Base-by-base conservation (phyloP, 495 filamentous ascomycete species). In the Chlorociboria aeruginascens region DNA sequence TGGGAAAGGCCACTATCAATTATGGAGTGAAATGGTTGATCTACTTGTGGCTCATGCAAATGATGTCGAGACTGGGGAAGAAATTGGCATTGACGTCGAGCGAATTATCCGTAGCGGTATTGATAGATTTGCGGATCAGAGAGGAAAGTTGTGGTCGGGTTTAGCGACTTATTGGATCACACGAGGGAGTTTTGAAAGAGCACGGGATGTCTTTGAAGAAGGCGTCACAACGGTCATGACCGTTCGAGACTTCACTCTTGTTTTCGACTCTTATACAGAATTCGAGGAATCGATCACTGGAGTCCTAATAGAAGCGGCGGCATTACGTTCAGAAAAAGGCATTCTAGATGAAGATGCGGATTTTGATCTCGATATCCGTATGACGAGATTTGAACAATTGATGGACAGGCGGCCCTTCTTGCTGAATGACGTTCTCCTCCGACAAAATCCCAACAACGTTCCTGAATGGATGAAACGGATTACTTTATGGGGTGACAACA, bases 11-110 rank as follows among this genome's bases (percentile, higher is more conserved):
- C 85, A 89, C 53, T 97, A 96, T 61, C 88, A 97, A 63, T 70
- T 97, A 36, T 97, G 93, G 93, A 92, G 83, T 44, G 93, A 97
- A 64, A 92, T 97, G 85, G 83, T 95, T n/a, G 90, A 97, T 56
- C 60, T 97, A 50, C 65, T 97, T n/a, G 92, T 99, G 30, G 83
- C 82, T 17, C 87, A 90, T 57, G 93, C 90, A 20, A 83, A 81
- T 56, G 74, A 92, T 34, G 81, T 99, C 44, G 78, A 90, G 53
- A 88, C 85, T 1, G 81, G 82, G 1, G 80, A 82, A 44, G 79
- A 83, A 53, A 72, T 76, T 17, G 85, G 85, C 35, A 87, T 97
- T 51, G 84, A 95, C 54, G 92, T 97, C 32, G 90, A 99, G 58
- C 77, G 79, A 40, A 96, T 97, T 62, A 82, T 99, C 47, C 76